These are phyloP conservation scores for Venustampulla echinocandica DNA, from an alignment of 495 filamentous ascomycete species.

Conservation along the genomic window DNA sequence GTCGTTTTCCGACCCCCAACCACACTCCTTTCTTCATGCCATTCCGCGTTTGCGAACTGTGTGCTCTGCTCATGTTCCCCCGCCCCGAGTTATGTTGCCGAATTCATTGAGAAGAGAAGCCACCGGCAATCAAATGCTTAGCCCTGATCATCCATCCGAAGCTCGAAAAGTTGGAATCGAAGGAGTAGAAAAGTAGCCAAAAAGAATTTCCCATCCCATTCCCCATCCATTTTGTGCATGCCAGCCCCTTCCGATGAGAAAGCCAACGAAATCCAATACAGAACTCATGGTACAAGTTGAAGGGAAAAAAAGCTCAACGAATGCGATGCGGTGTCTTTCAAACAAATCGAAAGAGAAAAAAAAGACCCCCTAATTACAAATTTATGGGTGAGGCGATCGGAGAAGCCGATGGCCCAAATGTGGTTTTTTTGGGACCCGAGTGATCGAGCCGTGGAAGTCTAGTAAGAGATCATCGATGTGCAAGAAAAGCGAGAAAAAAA, in stretches of 20 bases:
- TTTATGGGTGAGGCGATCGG: conserved; percentile 22
- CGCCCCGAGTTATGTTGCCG: neutral
- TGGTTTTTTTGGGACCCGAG: conserved; percentile 19
- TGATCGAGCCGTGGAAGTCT: conserved; percentile 16
- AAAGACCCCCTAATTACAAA: conserved; percentile 25
- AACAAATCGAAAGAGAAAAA: conserved; percentile 15
- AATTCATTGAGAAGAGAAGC: neutral
- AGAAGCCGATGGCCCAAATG: conserved; percentile 17
- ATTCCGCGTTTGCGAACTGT: neutral
- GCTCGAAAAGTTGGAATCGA: conserved; percentile 10
- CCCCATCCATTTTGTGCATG: conserved; percentile 20
- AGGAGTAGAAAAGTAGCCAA: conserved; percentile 11
- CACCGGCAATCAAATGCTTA: neutral
- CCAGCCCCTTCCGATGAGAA: conserved; percentile 14
- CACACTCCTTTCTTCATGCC: neutral
- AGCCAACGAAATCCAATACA: conserved; percentile 16
- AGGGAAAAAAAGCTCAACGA: conserved; percentile 5
- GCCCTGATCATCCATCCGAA: conserved; percentile 2
- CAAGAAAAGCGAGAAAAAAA: conserved; percentile 13
- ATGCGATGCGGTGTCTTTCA: neutral
- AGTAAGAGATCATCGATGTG: conserved; percentile 18
- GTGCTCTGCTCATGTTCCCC: neutral
- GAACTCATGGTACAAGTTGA: conserved; percentile 24
- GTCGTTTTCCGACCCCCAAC: neutral
- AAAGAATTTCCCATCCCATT: conserved; percentile 12